Base-by-base conservation (phyloP, 1,284 basidiomycete genomes). In the Papiliotrema terrestris region DNA sequence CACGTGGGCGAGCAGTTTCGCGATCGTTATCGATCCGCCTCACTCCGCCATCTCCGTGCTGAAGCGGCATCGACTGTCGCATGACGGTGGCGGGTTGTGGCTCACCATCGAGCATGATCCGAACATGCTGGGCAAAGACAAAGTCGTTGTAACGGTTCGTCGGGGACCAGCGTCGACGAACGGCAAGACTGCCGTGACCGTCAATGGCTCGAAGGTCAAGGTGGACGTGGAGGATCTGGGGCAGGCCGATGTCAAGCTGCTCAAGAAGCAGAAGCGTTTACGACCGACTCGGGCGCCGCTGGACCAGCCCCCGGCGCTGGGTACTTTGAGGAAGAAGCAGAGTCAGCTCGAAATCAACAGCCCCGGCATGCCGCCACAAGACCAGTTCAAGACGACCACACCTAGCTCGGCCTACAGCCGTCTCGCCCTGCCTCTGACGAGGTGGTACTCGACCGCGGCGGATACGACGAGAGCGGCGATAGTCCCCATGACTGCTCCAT, bases 81-180 rank as follows among this genome's bases (percentile, higher is more conserved):
- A 83, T 11, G 86, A 87, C 41, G 95, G 94, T 2, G 94, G 96
- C 8, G 95, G 95, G 0, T 78, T 97, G n/a, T 99, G 96, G 96
- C 78, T 98, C 22, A 95, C 91, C 0, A 82, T 98, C 63, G 89
- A 87, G 25, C 95, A 98, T 65, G 89, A 93, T 58, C 83, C 86
- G 2, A 79, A 86, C 17, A 83, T 86, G 53, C 83, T 90, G 2
- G 85, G 85, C 23, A 84, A 89, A 37, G 90, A 92, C 50, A 83
- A 86, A 45, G 80, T 94, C 5, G 83, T 83, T 1, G 84, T 89
- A 55, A 78, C 75, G 1, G 86, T 97, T 8, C 82, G 89, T 14
- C 82, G 86, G n/a, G 89, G 88, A 11, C 56, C 61, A 13, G 74
- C 81, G 9, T 23, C 49, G 0, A 57, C 63, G 0, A 82, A 81